Conservation (phyloP, 2,329 filamentous ascomycete species). For the Calonectria multiphialidica region DNA sequence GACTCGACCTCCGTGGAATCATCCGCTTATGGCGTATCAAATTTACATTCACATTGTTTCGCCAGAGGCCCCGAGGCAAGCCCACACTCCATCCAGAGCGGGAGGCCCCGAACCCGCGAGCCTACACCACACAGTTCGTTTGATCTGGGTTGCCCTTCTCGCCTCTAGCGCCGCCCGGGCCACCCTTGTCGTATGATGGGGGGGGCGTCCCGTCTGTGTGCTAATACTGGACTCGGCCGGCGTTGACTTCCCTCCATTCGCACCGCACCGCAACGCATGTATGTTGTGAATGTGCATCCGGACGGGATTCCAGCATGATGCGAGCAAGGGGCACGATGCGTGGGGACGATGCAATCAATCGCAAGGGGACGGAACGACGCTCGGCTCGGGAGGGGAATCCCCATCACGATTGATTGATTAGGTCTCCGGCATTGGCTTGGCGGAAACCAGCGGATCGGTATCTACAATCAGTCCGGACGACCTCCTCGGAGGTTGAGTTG, state of each 20-base stretch:
- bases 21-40: constrained; percentile 11
- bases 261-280: background rate
- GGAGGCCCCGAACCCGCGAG: constrained; percentile 17
- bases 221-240: background rate
- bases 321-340: background rate
- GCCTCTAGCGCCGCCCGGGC: constrained; percentile 2
- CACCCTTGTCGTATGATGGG: constrained; percentile 21
- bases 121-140: constrained; percentile 10
- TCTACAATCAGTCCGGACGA: background rate
- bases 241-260: background rate
- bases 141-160: background rate
- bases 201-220: background rate
- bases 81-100: constrained; percentile 15
- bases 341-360: background rate
- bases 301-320: constrained; percentile 17
- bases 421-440: background rate
- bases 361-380: background rate
- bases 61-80: background rate
- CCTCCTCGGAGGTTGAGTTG: background rate
- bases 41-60: constrained; percentile 1
- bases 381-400: background rate
- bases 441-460: constrained; percentile 8
- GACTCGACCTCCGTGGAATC: constrained; percentile 9
- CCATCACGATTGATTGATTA: background rate
- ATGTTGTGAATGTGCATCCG: background rate